Evolutionary conservation across 176 grass and related monocot genomes (phyloP).

Genomic region (Rhynchospora pubera): DNA sequence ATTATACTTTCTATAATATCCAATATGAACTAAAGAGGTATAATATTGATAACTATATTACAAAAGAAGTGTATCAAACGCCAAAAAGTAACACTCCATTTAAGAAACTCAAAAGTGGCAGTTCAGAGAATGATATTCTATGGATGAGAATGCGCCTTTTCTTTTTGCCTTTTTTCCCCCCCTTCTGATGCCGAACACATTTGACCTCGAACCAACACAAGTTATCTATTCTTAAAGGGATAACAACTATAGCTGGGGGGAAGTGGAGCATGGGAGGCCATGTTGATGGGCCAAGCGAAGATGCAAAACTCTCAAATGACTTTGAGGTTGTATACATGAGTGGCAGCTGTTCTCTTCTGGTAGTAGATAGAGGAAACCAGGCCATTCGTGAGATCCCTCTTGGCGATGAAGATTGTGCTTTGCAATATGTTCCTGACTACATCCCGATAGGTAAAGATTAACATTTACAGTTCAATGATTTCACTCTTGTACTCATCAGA

Average conservation of each 20-base stretch:
- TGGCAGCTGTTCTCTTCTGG: constrained; percentile 91
- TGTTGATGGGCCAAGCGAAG: constrained; percentile 74
- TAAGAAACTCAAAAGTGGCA: background rate
- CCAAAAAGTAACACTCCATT: background rate
- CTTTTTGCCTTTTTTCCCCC: too few relatives aligned
- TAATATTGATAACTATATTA: background rate
- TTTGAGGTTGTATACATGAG: constrained; percentile 88
- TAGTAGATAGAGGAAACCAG: constrained; percentile 91
- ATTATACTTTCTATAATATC: background rate
- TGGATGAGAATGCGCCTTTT: background rate
- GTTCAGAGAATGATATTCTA: background rate
- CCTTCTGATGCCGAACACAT: background rate
- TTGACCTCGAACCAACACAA: background rate
- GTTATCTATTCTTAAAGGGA: constrained; percentile 41
- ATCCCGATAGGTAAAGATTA: constrained; percentile 64
- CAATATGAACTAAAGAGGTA: background rate
- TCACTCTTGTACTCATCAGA: background rate
- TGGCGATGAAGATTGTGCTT: constrained; percentile 77
- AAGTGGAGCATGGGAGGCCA: constrained; percentile 79
- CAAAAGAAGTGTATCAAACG: background rate
- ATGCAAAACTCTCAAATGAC: constrained; percentile 95
- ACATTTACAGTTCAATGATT: background rate
- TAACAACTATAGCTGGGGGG: constrained; percentile 95
- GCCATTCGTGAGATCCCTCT: constrained; percentile 85
- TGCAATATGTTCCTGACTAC: constrained; percentile 63